A percentile compares a stretch with the other conserved stretches of the same genome.
Evolutionary conservation across 345 rosid genomes (phyloP).

Genomic region (Camelina laxa): DNA sequence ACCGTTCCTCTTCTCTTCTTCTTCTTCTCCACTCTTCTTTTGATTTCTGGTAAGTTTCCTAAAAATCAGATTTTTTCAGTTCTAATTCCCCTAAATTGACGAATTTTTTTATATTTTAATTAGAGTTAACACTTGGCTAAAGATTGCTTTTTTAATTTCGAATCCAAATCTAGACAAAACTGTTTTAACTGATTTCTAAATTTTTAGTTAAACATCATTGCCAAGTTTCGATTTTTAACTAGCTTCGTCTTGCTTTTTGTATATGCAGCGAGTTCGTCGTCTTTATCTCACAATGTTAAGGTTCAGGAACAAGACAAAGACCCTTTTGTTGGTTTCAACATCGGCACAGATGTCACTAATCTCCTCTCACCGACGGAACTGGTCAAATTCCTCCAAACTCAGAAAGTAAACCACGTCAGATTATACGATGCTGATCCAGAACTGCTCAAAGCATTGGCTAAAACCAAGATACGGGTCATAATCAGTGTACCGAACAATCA

Average conservation of each 20-base stretch:
- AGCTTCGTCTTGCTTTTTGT: neutral
- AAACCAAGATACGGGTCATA: slow-evolving; percentile 87
- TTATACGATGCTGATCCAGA: slow-evolving; percentile 86
- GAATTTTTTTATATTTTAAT: neutral
- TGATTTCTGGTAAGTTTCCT: slow-evolving; percentile 39
- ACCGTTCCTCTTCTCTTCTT: slow-evolving; percentile 33
- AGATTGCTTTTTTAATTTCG: neutral
- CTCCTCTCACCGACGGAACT: slow-evolving; percentile 55
- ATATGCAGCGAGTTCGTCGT: slow-evolving; percentile 45
- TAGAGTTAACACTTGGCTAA: slow-evolving; percentile 3
- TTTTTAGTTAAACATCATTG: neutral
- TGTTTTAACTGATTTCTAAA: neutral
- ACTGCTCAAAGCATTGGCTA: slow-evolving; percentile 74
- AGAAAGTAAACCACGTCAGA: slow-evolving; percentile 76
- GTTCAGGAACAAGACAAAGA: slow-evolving; percentile 58
- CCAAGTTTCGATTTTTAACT: slow-evolving; percentile 23
- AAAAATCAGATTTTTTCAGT: neutral
- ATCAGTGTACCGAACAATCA: slow-evolving; percentile 93
- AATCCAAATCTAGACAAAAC: slow-evolving; percentile 12
- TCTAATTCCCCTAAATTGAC: slow-evolving; percentile 18
- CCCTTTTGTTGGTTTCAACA: slow-evolving; percentile 80
- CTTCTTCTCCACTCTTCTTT: slow-evolving; percentile 42
- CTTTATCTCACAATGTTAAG: slow-evolving; percentile 30
- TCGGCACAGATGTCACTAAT: slow-evolving; percentile 78
- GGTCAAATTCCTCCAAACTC: slow-evolving; percentile 69